Evolutionary conservation across 805 yeast genomes (phyloP), one percentile per base, ranked within the genome.

Genomic region (Candida khao-thaluensis): DNA sequence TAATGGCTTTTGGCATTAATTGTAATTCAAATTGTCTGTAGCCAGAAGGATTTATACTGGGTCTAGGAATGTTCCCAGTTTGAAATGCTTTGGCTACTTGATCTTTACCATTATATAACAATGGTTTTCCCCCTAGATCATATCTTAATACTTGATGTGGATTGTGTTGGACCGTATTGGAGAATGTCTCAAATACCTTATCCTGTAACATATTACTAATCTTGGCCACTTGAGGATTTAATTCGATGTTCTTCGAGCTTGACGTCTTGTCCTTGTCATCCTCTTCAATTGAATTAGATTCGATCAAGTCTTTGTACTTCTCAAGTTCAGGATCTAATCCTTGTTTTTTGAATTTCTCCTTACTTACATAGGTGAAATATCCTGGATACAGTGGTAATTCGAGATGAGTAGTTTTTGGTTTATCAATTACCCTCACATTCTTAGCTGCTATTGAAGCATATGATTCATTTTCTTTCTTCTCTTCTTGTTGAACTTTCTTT

Each of bases 1-100:
- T 69, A 38, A 93, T 91, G 38, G 89, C 78, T 57, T 87, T 87
- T 2, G 99, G 99, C 97, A 91, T 91, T 39, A 93, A 60, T 57
- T 93, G 99, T 42, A 91, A 64, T 60, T 93, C 99, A 54, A 88
- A 85, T 22, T 74, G 75, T 48, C 91, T 72, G 10, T 44, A 29
- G 14, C 82, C 71, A 23, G 80, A 61, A 5, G 87, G 86, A 43
- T 83, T 76, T 48, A 65, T 79, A 1, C 75, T 73, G 3, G 86
- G 85, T 0, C 52, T 60, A 8, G 95, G 88, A 7, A 85, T 62
- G 17, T 38, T 40, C 5, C 7, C 2, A 5, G 14, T 14, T 7
- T 34, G 22, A 24, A 48, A 40, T 14, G 42, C 43, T 14, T 69
- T 60, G 17, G 78, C 74, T 4, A 76, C 67, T 1, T 70, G 72